Base-by-base conservation (phyloP, 495 filamentous ascomycete genomes). In the Xylaria sp. region DNA sequence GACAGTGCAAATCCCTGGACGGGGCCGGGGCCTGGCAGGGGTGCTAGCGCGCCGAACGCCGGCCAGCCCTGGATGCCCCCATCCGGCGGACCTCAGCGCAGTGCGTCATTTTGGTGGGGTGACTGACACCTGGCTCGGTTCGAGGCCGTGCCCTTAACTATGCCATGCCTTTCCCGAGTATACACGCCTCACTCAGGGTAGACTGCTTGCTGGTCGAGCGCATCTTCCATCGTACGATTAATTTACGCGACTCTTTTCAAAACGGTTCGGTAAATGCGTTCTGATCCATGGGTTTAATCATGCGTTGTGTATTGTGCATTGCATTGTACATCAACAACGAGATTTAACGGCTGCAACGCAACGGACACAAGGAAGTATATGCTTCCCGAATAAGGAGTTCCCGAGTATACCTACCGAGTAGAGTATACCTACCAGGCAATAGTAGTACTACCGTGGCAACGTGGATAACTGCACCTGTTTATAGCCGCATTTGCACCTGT, bases 101-200 rank as follows among this genome's bases (percentile, higher is more conserved):
- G 64, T 67, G 64, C 64, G 64, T 67, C 64, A 67, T 67, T 53
- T 37, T 55, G 64, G 64, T 67, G 64, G 64, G 64, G 48, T 67
- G 64, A 67, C 29, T 37, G 33, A 43, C 9, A 21, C 21, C n/a
- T 21, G 43, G 59, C 35, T 43, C 12, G 14, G 59, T 24, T 62
- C 21, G 21, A 15, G 21, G 31, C 50, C 50, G 50, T 53, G 50
- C 26, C 50, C 50, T 26, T 24, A 53, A 21, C 50, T n/a, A 15
- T 50, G 46, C 46, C 46, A 50, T 21, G 52, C 52, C 52, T 26
- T n/a, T n/a, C n/a, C n/a, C n/a, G n/a, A n/a, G n/a, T 24, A 58
- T 58, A 6, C 55, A 15, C 6, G 17, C 12, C 14, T 53, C 2
- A 5, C 19, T 35, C 21, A 21, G n/a, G 31, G n/a, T 14, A 12